These are phyloP conservation scores for Kodamaea fungicola DNA, from an alignment of 1,139 yeast genomes.

Conservation along the genomic window DNA sequence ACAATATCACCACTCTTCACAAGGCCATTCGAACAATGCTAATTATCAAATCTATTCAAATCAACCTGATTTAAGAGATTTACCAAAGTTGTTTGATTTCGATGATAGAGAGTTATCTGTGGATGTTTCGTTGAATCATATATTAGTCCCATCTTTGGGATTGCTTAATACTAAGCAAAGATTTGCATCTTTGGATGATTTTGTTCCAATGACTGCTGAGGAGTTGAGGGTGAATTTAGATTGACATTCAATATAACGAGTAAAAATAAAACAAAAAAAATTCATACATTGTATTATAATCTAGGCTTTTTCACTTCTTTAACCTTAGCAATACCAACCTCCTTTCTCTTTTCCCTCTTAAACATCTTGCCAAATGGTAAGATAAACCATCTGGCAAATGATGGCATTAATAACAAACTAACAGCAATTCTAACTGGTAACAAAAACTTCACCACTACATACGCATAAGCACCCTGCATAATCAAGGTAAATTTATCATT, in stretches of 20 bases:
- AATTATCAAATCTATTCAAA: slow-evolving; percentile 36
- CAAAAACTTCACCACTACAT: slow-evolving; percentile 66
- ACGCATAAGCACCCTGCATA: slow-evolving; percentile 86
- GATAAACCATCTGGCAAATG: slow-evolving; percentile 58
- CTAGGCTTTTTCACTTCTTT: slow-evolving; percentile 31
- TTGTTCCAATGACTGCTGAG: slow-evolving; percentile 33
- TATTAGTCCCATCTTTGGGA: slow-evolving; percentile 37
- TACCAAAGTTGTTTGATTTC: slow-evolving; percentile 50
- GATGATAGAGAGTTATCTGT: slow-evolving; percentile 47
- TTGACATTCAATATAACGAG: slow-evolving; percentile 12
- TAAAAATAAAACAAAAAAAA: neutral
- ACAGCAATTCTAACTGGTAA: slow-evolving; percentile 60
- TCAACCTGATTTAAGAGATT: slow-evolving; percentile 40
- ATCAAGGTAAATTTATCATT: slow-evolving; percentile 57
- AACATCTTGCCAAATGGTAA: slow-evolving; percentile 49
- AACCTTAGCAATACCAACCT: slow-evolving; percentile 6
- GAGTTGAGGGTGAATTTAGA: slow-evolving; percentile 38
- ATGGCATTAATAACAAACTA: slow-evolving; percentile 61
- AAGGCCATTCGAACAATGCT: slow-evolving; percentile 25
- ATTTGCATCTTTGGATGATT: slow-evolving; percentile 23
- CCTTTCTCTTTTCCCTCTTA: slow-evolving; percentile 11
- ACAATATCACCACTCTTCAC: slow-evolving; percentile 27
- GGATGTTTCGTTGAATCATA: slow-evolving; percentile 31
- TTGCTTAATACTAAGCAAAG: slow-evolving; percentile 27
- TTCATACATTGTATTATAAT: too few species aligned